Evolutionary conservation across 208 protist species (phyloP), one percentile per base, ranked within the genome.

Genomic region (Trypanosoma mega): DNA sequence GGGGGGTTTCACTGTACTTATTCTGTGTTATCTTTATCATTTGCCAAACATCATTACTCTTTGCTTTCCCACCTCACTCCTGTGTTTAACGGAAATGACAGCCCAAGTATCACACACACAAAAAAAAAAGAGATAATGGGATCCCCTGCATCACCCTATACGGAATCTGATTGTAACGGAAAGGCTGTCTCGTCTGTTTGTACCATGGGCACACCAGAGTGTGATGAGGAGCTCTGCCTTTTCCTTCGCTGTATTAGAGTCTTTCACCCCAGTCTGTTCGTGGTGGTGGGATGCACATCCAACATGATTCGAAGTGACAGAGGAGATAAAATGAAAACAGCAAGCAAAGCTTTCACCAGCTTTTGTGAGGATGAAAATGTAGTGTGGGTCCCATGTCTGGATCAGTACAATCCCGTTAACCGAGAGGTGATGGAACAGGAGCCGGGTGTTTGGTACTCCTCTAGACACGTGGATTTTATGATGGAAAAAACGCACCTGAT

Each of bases 401-500:
- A 93, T 43, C 46, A 45, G 24, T 93, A 89, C 68, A 61, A 56
- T 30, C 55, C 24, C 20, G 85, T 92, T 60, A 50, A 75, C 11
- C 72, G 87, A n/a, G 41, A 34, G 2, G 37, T n/a, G 21, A 94
- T 94, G 87, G 87, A 94, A 63, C 55, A 48, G 24, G 51, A 78
- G 54, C 68, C 51, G 1, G 87, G 87, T 4, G 72, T 90, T 44
- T 90, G 79, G 79, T 92, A 82, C 51, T 69, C 76, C 2, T 68
- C 84, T 16, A 67, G 81, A 11, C 83, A 94, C 72, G 72, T 76
- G 0, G 87, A 92, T 56, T 90, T 89, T 65, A 94, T 92, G 84
- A 89, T 94, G 82, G 84, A 94, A 61, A 94, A 94, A 56, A 58
- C 77, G n/a, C 80, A 84, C 49, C 55, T 92, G 8, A 80, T 94